These are phyloP conservation scores for Rhodotorula sp. DNA, from an alignment of 1,284 basidiomycete genomes.

Conservation along the genomic window DNA sequence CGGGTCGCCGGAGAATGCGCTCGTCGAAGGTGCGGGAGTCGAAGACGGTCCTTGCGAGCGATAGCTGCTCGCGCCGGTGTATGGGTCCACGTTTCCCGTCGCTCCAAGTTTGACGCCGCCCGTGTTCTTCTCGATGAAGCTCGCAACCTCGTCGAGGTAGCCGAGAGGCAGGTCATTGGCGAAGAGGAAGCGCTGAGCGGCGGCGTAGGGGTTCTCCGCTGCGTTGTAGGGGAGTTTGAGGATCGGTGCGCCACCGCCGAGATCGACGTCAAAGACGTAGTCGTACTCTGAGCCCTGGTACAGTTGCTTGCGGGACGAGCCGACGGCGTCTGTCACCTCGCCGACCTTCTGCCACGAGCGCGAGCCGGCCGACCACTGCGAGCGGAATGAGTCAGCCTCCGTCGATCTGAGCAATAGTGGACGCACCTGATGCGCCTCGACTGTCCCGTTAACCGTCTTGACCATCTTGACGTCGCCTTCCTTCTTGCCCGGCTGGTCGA, in stretches of 20 bases:
- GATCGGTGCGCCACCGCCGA: slow-evolving; percentile 86
- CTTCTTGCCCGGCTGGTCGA: slow-evolving; percentile 71
- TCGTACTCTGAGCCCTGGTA: slow-evolving; percentile 90
- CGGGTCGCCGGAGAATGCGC: slow-evolving; percentile 37
- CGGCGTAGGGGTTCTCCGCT: slow-evolving; percentile 83
- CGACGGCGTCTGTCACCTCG: slow-evolving; percentile 91
- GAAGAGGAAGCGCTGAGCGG: slow-evolving; percentile 84
- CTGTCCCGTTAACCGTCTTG: slow-evolving; percentile 63
- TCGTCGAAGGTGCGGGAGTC: neutral
- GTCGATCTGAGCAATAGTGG: neutral
- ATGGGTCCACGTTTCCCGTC: slow-evolving; percentile 78
- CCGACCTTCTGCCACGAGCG: slow-evolving; percentile 88
- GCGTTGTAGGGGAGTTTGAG: slow-evolving; percentile 93
- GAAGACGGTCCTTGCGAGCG: slow-evolving; percentile 49
- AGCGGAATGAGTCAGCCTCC: neutral
- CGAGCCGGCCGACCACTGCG: slow-evolving; percentile 70
- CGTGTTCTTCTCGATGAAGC: slow-evolving; percentile 92
- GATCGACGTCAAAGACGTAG: slow-evolving; percentile 97
- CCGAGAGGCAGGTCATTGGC: slow-evolving; percentile 75
- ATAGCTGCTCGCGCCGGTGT: slow-evolving; percentile 73
- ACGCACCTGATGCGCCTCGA: slow-evolving; percentile 81
- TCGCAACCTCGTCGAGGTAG: slow-evolving; percentile 87
- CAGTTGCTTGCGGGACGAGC: slow-evolving; percentile 78
- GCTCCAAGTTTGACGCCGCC: slow-evolving; percentile 63
- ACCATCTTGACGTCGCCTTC: slow-evolving; percentile 92